phyloP scores from a whole-genome alignment of 2,329 filamentous ascomycete species.

The Phialemoniopsis sp. region DNA sequence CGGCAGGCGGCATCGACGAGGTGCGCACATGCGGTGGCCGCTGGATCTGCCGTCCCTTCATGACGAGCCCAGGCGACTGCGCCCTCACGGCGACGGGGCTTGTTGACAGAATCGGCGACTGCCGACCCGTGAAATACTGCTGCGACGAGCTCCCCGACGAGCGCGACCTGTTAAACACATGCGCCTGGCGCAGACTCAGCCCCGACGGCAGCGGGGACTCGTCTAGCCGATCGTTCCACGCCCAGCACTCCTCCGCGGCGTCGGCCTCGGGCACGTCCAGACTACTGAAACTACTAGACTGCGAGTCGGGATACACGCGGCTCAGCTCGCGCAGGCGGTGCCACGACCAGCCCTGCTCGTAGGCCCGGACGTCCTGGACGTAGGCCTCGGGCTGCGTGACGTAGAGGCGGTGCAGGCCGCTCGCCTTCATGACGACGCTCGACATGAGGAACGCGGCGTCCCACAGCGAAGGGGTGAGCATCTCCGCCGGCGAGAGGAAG shows the following conservation, averaged over 20 bases:
- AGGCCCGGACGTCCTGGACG: conserved; percentile 55
- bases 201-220: conserved; percentile 28
- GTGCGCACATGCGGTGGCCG: conserved; percentile 47
- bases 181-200: conserved; percentile 34
- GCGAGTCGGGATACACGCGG: conserved; percentile 45
- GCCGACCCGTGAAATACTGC: conserved; percentile 27
- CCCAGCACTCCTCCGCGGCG: conserved; percentile 63
- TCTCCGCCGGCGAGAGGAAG: conserved; percentile 67
- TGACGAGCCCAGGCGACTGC: conserved; percentile 29
- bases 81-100: conserved; percentile 29
- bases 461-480: conserved; percentile 71
- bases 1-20: conserved; percentile 43
- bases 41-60: conserved; percentile 32
- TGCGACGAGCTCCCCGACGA: conserved; percentile 37
- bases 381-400: conserved; percentile 74
- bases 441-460: conserved; percentile 65
- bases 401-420: conserved; percentile 62
- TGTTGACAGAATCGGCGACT: conserved; percentile 28
- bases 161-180: conserved; percentile 28
- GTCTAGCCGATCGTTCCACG: conserved; percentile 62
- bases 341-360: conserved; percentile 64
- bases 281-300: conserved; percentile 23
- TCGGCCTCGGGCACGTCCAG: conserved; percentile 54
- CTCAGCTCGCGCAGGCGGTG: conserved; percentile 61
- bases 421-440: conserved; percentile 68